A percentile compares a stretch with the other conserved stretches of the same genome.
phyloP scores from a whole-genome alignment of 768 basidiomycete species.

The Calocybe indica region DNA sequence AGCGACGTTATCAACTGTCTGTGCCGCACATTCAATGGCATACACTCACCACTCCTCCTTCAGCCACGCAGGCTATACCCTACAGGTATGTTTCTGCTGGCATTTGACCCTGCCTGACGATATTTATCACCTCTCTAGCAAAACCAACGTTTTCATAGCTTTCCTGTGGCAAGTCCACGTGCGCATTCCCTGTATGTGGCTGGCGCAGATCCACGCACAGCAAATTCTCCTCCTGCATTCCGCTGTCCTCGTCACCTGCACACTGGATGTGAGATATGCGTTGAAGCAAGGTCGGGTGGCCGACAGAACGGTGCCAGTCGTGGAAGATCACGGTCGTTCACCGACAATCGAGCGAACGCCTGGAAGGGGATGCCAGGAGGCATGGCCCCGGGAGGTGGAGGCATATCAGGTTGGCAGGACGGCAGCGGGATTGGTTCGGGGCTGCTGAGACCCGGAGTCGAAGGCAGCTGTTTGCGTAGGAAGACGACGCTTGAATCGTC shows the following conservation, averaged over 20 bases:
- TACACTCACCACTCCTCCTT: background rate
- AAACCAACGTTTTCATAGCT: slow-evolving; percentile 2
- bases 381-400: slow-evolving; percentile 34
- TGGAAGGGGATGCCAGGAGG: slow-evolving; percentile 29
- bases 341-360: slow-evolving; percentile 12
- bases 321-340: slow-evolving; percentile 15
- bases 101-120: slow-evolving; percentile 5
- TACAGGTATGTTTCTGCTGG: background rate
- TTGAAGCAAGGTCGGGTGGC: slow-evolving; percentile 45
- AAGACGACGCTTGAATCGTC: slow-evolving; percentile 19
- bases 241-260: slow-evolving; percentile 73
- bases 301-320: slow-evolving; percentile 21
- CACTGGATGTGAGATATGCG: slow-evolving; percentile 70
- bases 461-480: slow-evolving; percentile 57
- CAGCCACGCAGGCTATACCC: background rate
- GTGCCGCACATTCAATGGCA: slow-evolving; percentile 2
- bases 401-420: slow-evolving; percentile 71
- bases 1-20: slow-evolving; percentile 15
- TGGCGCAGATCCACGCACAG: slow-evolving; percentile 56
- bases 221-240: slow-evolving; percentile 55
- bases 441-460: slow-evolving; percentile 46
- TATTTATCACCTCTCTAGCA: slow-evolving; percentile 3
- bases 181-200: slow-evolving; percentile 47
- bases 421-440: slow-evolving; percentile 72
- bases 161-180: slow-evolving; percentile 29